Evolutionary conservation across 176 grass and related monocot species (phyloP).

Genomic region (Carex parvula): DNA sequence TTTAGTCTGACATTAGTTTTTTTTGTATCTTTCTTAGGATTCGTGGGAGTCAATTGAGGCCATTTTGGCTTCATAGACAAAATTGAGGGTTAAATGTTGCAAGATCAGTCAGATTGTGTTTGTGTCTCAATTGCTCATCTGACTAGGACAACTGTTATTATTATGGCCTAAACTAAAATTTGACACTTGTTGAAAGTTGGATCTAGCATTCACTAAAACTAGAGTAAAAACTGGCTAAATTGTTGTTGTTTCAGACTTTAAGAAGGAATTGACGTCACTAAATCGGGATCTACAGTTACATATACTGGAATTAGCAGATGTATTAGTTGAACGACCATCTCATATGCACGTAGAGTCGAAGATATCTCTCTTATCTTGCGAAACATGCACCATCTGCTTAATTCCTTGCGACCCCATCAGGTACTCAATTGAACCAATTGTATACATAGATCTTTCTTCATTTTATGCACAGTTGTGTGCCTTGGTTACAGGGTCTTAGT

Average conservation of each 20-base stretch:
- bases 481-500: not conserved
- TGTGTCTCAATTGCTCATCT: not conserved
- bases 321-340: constrained; percentile 85
- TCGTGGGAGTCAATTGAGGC: not conserved
- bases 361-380: constrained; percentile 90
- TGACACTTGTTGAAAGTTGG: not conserved
- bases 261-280: constrained; percentile 74
- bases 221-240: not conserved
- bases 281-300: constrained; percentile 96
- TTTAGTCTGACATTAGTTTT: not conserved
- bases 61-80: not conserved
- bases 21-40: not conserved
- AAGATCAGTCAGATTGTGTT: not conserved
- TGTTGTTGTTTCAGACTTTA: constrained; percentile 63
- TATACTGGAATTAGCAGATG: constrained; percentile 88
- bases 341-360: constrained; percentile 89
- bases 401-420: constrained; percentile 84
- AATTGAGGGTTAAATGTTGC: not conserved
- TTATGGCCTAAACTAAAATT: not conserved
- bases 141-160: not conserved
- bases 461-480: not conserved
- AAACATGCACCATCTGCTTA: constrained; percentile 84
- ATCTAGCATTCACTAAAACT: not conserved
- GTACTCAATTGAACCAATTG: constrained; percentile 25
- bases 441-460: not conserved